phyloP scores from a whole-genome alignment of 805 yeast species.

The Wickerhamiella azyma region DNA sequence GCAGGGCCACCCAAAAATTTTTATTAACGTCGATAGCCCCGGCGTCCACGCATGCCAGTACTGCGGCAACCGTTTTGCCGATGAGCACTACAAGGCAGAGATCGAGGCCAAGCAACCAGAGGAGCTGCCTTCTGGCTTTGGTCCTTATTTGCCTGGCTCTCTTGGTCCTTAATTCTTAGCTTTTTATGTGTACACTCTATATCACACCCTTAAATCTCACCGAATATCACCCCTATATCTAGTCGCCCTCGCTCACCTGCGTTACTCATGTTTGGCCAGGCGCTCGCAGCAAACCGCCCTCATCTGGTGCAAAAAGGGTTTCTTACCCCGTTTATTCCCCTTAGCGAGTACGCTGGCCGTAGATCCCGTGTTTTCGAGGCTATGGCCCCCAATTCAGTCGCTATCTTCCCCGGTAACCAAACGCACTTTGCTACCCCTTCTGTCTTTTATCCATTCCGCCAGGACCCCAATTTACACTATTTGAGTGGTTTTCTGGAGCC shows the following conservation, averaged over 20 bases:
- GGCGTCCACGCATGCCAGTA: slow-evolving; percentile 64
- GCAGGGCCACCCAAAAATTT: slow-evolving; percentile 75
- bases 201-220: no score
- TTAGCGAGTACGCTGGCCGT: slow-evolving; percentile 67
- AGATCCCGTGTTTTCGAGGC: slow-evolving; percentile 43
- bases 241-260: no score
- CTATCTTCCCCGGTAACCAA: slow-evolving; percentile 59
- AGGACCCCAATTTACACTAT: slow-evolving; percentile 76
- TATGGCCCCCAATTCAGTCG: slow-evolving; percentile 51
- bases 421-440: slow-evolving; percentile 76
- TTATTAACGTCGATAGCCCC: slow-evolving; percentile 66
- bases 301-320: slow-evolving; percentile 60
- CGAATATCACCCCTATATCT: no score
- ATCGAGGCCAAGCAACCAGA: slow-evolving; percentile 16
- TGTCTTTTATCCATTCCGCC: slow-evolving; percentile 86
- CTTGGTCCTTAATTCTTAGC: slow-evolving; percentile 3
- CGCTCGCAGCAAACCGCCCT: slow-evolving; percentile 75
- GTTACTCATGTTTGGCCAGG: slow-evolving; percentile 48
- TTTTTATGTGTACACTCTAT: no score
- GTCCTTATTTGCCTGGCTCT: slow-evolving; percentile 5
- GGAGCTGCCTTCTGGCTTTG: slow-evolving; percentile 6
- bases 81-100: slow-evolving; percentile 17
- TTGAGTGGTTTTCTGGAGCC: slow-evolving; percentile 91
- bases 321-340: slow-evolving; percentile 76
- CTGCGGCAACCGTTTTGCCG: slow-evolving; percentile 32